phyloP scores from a whole-genome alignment of 768 basidiomycete genomes.

The Collybiopsis luxurians region DNA sequence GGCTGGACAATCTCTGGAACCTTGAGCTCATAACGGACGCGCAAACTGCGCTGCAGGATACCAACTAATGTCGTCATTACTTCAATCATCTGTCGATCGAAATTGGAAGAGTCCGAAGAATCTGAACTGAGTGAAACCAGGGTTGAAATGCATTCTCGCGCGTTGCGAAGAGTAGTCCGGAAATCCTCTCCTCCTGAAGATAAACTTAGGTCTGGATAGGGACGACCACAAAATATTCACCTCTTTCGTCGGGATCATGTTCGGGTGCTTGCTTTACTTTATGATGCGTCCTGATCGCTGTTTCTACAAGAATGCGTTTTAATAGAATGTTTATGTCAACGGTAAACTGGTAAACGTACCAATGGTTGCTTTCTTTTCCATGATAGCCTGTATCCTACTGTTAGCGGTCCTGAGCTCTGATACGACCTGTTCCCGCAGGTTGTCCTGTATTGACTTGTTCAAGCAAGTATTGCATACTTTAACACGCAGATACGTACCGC shows the following conservation, averaged over 20 bases:
- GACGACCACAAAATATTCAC: constrained; percentile 14
- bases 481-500: constrained; percentile 36
- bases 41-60: constrained; percentile 65
- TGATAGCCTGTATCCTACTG: constrained; percentile 67
- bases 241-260: constrained; percentile 32
- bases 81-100: constrained; percentile 57
- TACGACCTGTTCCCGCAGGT: constrained; percentile 70
- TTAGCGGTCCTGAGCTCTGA: constrained; percentile 75
- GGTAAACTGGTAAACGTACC: constrained; percentile 32
- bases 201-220: background rate
- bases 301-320: background rate
- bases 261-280: constrained; percentile 7
- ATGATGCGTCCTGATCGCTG: background rate
- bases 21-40: constrained; percentile 75
- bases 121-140: constrained; percentile 46
- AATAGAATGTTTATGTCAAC: background rate
- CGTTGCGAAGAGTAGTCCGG: constrained; percentile 66
- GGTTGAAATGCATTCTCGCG: constrained; percentile 54
- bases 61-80: constrained; percentile 62
- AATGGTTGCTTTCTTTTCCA: constrained; percentile 49
- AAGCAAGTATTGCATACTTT: constrained; percentile 12
- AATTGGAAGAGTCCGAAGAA: constrained; percentile 34
- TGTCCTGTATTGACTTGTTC: constrained; percentile 37
- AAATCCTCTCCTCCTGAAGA: constrained; percentile 55
- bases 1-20: constrained; percentile 68